Conservation (phyloP, 208 protist genomes). For the Leishmania lainsoni region DNA sequence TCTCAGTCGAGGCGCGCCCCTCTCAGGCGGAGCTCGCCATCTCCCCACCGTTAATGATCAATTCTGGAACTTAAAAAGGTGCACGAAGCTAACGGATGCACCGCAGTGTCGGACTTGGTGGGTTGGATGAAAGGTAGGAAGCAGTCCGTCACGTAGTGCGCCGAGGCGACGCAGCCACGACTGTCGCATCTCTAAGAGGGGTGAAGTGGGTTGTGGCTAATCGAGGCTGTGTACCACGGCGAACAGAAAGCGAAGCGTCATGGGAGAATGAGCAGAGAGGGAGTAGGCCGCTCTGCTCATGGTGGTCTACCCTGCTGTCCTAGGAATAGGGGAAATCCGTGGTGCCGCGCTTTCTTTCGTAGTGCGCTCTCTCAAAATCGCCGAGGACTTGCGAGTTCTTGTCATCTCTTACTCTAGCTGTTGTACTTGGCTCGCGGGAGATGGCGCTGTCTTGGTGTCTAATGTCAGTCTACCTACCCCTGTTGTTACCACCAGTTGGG, state of each 20-base stretch:
- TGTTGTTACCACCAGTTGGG: too few species aligned
- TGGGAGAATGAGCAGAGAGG: too few species aligned
- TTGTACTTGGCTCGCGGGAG: not conserved
- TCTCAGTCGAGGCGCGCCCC: slow-evolving; percentile 49
- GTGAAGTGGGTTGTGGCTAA: not conserved
- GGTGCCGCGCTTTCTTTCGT: too few species aligned
- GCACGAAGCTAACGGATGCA: slow-evolving; percentile 57
- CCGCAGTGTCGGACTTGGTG: slow-evolving; percentile 20
- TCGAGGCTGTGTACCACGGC: not conserved
- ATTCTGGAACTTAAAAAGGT: slow-evolving; percentile 41
- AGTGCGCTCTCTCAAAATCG: too few species aligned
- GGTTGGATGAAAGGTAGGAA: slow-evolving; percentile 12
- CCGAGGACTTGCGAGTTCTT: too few species aligned
- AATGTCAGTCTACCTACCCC: not conserved
- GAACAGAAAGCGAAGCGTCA: too few species aligned
- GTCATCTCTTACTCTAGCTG: too few species aligned
- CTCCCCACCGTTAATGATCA: slow-evolving; percentile 55
- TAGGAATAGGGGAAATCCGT: too few species aligned
- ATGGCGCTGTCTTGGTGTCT: not conserved
- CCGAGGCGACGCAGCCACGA: slow-evolving; percentile 4
- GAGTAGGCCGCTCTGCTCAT: too few species aligned
- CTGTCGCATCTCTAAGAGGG: slow-evolving; percentile 4
- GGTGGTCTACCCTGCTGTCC: too few species aligned
- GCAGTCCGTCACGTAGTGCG: not conserved
- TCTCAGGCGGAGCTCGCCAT: slow-evolving; percentile 50